Evolutionary conservation across 2,329 filamentous ascomycete genomes (phyloP).

Genomic region (Nothopassalora personata): DNA sequence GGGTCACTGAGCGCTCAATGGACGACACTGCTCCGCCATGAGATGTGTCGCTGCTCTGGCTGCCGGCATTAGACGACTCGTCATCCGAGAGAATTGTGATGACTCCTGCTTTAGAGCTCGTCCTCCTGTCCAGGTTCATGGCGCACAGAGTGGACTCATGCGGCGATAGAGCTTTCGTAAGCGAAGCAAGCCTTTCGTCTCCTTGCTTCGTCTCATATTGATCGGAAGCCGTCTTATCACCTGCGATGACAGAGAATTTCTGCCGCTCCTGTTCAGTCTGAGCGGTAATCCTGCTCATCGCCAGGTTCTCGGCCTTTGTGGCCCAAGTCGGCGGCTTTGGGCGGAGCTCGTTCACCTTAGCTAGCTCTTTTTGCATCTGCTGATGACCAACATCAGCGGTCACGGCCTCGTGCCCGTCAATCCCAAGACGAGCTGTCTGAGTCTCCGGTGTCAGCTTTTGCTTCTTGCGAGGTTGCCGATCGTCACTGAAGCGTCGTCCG

Average conservation of each 20-base stretch:
- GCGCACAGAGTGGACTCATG: not conserved
- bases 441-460: not conserved
- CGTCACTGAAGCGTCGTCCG: not conserved
- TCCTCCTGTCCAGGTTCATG: not conserved
- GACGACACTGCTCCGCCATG: not conserved
- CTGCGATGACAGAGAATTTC: too few species aligned
- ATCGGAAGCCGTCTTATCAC: not conserved
- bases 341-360: not conserved
- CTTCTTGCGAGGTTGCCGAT: not conserved
- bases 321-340: not conserved
- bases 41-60: not conserved
- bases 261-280: too few species aligned
- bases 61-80: constrained; percentile 3
- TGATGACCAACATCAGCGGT: not conserved
- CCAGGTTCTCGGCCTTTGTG: not conserved
- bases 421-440: not conserved
- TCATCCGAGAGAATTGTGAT: not conserved
- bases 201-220: not conserved
- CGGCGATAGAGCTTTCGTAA: not conserved
- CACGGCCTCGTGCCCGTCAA: not conserved
- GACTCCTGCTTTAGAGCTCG: not conserved
- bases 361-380: not conserved
- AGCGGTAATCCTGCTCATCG: too few species aligned
- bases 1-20: not conserved
- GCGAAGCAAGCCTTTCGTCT: not conserved